Percentiles rank a stretch among this genome's conserved stretches.
Evolutionary conservation across 129 eudicot species (phyloP).

Genomic region (Rutidosis leptorrhynchoides): DNA sequence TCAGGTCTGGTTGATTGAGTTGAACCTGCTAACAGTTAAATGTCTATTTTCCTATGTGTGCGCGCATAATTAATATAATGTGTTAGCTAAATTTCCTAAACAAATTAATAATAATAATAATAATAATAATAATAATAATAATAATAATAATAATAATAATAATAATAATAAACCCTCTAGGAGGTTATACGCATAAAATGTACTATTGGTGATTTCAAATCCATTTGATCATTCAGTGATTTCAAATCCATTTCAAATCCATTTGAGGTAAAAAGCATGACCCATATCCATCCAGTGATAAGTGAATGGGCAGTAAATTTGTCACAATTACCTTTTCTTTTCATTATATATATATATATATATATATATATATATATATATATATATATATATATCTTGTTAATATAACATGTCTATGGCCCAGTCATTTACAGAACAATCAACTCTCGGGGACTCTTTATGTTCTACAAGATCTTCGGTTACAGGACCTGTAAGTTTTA

Average conservation of each 20-base stretch:
- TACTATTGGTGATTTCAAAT: background rate
- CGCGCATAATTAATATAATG: background rate
- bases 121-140: too few relatives aligned
- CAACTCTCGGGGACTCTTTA: constrained; percentile 87
- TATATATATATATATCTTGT: too few relatives aligned
- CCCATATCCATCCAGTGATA: too few relatives aligned
- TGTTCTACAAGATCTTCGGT: constrained; percentile 85
- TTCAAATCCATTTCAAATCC: too few relatives aligned
- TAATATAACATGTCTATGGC: constrained; percentile 35
- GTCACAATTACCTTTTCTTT: too few relatives aligned
- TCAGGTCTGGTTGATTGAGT: constrained; percentile 4
- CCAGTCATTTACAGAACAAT: constrained; percentile 96
- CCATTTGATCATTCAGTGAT: constrained; percentile 2
- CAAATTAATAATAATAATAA: too few relatives aligned
- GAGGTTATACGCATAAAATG: background rate
- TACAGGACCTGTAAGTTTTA: constrained; percentile 65
- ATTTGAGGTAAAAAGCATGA: background rate
- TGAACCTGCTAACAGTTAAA: background rate
- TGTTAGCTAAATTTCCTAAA: background rate
- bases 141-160: too few relatives aligned
- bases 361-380: too few relatives aligned
- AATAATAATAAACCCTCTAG: too few relatives aligned
- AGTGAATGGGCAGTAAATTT: too few relatives aligned
- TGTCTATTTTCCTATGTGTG: background rate
- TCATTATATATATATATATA: too few relatives aligned